Percentiles rank a stretch among this genome's conserved stretches.
Conservation (phyloP, 805 yeast genomes). For the Sugiyamaella americana region DNA sequence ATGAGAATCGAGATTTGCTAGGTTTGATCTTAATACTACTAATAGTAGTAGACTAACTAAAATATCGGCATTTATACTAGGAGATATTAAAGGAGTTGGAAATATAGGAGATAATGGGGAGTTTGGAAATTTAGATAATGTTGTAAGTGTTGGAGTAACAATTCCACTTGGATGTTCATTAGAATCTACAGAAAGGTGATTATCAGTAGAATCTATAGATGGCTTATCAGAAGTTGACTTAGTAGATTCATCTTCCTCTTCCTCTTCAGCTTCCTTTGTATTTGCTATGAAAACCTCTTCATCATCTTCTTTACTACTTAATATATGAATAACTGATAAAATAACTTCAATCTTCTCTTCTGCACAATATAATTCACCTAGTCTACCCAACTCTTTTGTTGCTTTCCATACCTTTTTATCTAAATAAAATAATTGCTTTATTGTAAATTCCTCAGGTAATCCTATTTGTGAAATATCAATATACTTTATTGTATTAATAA, state of each 20-base stretch:
- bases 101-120: not conserved
- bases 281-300: not conserved
- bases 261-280: slow-evolving; percentile 2
- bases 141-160: not conserved
- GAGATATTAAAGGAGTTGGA: not conserved
- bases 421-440: slow-evolving; percentile 26
- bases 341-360: slow-evolving; percentile 33
- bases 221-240: slow-evolving; percentile 3
- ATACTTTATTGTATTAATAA: slow-evolving; percentile 24
- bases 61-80: slow-evolving; percentile 70
- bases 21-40: slow-evolving; percentile 59
- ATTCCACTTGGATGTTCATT: not conserved
- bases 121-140: not conserved
- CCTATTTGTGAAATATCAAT: slow-evolving; percentile 41
- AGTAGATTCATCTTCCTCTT: slow-evolving; percentile 10
- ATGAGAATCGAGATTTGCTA: slow-evolving; percentile 55
- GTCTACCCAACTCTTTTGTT: slow-evolving; percentile 43
- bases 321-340: slow-evolving; percentile 43
- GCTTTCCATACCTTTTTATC: slow-evolving; percentile 49
- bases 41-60: slow-evolving; percentile 65
- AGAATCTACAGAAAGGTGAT: too few relatives aligned
- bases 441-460: slow-evolving; percentile 30
- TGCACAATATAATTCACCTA: slow-evolving; percentile 30
- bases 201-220: not conserved
- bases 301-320: slow-evolving; percentile 35